Percentiles rank a stretch among this genome's conserved stretches.
Evolutionary conservation across 768 basidiomycete species (phyloP).

Genomic region (Tulasnella sp.): DNA sequence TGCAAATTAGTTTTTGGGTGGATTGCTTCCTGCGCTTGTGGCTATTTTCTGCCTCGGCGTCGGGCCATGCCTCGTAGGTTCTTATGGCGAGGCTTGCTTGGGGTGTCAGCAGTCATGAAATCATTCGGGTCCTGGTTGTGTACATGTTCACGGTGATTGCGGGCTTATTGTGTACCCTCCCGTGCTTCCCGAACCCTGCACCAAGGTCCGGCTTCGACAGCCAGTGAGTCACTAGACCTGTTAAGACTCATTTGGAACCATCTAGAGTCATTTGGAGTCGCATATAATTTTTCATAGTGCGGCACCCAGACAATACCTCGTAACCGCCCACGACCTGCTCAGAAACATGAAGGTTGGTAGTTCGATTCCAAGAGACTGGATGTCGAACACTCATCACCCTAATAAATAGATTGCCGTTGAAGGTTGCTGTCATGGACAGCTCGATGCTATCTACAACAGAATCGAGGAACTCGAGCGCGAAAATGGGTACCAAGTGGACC

Average conservation of each 20-base stretch:
- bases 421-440: constrained; percentile 92
- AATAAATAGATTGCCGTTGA: constrained; percentile 54
- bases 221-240: not conserved
- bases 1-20: not conserved
- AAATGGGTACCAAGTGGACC: constrained; percentile 67
- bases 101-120: too few relatives aligned
- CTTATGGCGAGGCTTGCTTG: too few relatives aligned
- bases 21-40: not conserved
- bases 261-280: not conserved
- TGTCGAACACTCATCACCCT: too few relatives aligned
- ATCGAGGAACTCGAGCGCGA: constrained; percentile 58
- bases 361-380: not conserved
- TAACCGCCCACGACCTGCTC: not conserved
- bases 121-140: too few relatives aligned
- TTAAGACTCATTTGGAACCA: not conserved
- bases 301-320: not conserved
- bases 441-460: constrained; percentile 77
- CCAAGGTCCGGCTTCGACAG: not conserved
- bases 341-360: not conserved
- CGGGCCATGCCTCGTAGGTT: not conserved
- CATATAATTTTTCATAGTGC: too few relatives aligned
- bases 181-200: not conserved
- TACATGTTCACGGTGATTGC: not conserved
- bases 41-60: not conserved
- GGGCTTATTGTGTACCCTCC: not conserved